Conservation (phyloP, 352 stramenopile species). For the Lagenidium giganteum region DNA sequence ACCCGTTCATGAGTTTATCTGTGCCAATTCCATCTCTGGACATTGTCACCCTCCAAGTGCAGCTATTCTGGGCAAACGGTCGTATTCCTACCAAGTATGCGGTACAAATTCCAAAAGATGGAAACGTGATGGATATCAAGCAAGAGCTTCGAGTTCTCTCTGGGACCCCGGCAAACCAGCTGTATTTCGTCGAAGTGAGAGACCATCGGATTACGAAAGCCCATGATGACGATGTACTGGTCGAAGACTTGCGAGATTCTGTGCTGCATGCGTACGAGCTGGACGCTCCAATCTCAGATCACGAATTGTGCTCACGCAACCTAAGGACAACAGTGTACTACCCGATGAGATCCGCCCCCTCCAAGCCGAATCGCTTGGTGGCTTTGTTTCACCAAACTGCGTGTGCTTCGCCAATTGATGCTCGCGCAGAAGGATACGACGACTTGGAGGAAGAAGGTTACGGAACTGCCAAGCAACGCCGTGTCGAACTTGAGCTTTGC, state of each 20-base stretch:
- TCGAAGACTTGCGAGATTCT: conserved; percentile 46
- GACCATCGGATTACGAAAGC: conserved; percentile 60
- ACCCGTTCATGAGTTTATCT: conserved; percentile 88
- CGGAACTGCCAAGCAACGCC: conserved; percentile 51
- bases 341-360: too few species aligned
- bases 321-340: too few species aligned
- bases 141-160: conserved; percentile 46
- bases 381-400: conserved; percentile 65
- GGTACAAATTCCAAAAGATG: conserved; percentile 46
- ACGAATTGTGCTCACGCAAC: conserved; percentile 61
- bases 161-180: conserved; percentile 27
- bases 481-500: conserved; percentile 72
- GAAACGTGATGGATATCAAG: conserved; percentile 54
- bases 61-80: conserved; percentile 72
- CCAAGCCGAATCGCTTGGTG: conserved; percentile 64
- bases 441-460: conserved; percentile 24
- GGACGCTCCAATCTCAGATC: conserved; percentile 54
- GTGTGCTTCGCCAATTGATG: conserved; percentile 47
- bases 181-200: conserved; percentile 76
- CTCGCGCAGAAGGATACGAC: conserved; percentile 25
- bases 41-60: conserved; percentile 40
- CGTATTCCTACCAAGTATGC: conserved; percentile 74
- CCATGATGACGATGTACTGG: conserved; percentile 29
- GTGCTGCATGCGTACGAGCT: conserved; percentile 88
- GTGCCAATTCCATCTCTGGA: conserved; percentile 83